These are phyloP conservation scores for Golubevia sp. DNA, from an alignment of 1,284 basidiomycete species.

Conservation along the genomic window DNA sequence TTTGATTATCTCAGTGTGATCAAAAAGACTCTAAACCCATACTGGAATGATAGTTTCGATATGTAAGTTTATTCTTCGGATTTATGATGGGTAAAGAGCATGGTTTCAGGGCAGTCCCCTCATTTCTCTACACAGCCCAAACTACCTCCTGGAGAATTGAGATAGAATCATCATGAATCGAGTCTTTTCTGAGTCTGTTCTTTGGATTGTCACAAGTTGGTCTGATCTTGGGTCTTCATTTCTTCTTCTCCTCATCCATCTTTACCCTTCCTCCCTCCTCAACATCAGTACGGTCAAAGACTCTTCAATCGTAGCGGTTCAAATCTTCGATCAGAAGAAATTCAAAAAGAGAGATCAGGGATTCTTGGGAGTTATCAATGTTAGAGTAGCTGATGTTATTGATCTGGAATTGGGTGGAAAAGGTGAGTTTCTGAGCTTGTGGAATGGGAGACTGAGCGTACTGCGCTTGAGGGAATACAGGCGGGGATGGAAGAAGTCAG, in stretches of 20 bases:
- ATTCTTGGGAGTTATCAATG: slow-evolving; percentile 90
- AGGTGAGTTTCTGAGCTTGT: slow-evolving; percentile 67
- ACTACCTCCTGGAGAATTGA: neutral
- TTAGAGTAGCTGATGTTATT: slow-evolving; percentile 84
- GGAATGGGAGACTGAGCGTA: neutral
- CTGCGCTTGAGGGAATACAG: no score
- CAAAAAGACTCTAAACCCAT: slow-evolving; percentile 61
- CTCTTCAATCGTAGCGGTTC: slow-evolving; percentile 85
- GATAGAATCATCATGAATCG: neutral
- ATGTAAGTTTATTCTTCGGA: slow-evolving; percentile 25
- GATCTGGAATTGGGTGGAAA: slow-evolving; percentile 87
- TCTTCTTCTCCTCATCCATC: neutral
- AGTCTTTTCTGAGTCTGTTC: neutral
- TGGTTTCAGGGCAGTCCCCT: neutral
- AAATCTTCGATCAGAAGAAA: slow-evolving; percentile 96
- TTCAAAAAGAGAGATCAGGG: slow-evolving; percentile 95
- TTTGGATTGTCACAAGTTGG: no score
- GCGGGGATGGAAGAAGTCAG: no score
- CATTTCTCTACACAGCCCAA: neutral
- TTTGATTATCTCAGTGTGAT: slow-evolving; percentile 33
- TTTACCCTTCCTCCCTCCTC: neutral
- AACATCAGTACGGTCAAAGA: slow-evolving; percentile 86
- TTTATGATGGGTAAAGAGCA: no score
- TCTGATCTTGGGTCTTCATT: neutral
- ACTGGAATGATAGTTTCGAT: slow-evolving; percentile 61